Percentiles rank a stretch among this genome's conserved stretches.
These are phyloP conservation scores for Akebia trifoliata DNA, from an alignment of 164 flowering plant species.

Conservation along the genomic window DNA sequence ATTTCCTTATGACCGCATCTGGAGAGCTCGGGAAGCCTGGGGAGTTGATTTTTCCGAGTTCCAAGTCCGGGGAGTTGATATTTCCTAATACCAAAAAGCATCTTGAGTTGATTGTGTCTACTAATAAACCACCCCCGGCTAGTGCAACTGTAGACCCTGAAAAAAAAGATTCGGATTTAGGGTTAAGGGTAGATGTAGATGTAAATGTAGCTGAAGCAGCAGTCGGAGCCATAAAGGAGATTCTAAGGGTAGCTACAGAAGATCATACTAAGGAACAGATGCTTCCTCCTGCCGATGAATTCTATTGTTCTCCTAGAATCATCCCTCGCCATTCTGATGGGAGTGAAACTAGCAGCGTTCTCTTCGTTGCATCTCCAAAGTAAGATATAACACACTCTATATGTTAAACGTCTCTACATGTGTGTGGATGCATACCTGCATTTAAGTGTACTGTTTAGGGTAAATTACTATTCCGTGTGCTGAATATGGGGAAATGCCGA, in stretches of 20 bases:
- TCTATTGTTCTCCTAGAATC: slow-evolving; percentile 18
- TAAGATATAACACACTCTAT: slow-evolving; percentile 25
- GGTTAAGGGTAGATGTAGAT: slow-evolving; percentile 2
- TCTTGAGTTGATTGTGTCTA: slow-evolving; percentile 21
- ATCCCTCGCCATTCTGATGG: slow-evolving; percentile 36
- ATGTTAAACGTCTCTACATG: not conserved
- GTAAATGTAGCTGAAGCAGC: slow-evolving; percentile 13
- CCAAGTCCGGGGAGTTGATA: not conserved
- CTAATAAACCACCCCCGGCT: slow-evolving; percentile 15
- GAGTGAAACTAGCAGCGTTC: slow-evolving; percentile 37
- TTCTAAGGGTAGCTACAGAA: slow-evolving; percentile 9
- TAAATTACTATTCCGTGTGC: no score
- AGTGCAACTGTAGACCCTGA: slow-evolving; percentile 2
- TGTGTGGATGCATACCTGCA: not conserved
- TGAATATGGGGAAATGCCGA: no score
- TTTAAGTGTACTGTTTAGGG: not conserved
- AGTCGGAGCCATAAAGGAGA: slow-evolving; percentile 21
- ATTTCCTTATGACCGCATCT: slow-evolving; percentile 24
- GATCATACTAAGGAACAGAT: slow-evolving; percentile 6
- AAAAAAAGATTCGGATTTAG: slow-evolving; percentile 6
- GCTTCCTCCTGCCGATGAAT: not conserved
- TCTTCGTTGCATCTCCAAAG: slow-evolving; percentile 61
- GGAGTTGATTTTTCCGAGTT: slow-evolving; percentile 20
- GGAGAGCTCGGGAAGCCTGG: slow-evolving; percentile 27
- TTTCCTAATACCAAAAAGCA: slow-evolving; percentile 5